Evolutionary conservation across 2,329 filamentous ascomycete species (phyloP), one percentile per base, ranked within the genome.

Genomic region (Pestalotiopsis sp.): DNA sequence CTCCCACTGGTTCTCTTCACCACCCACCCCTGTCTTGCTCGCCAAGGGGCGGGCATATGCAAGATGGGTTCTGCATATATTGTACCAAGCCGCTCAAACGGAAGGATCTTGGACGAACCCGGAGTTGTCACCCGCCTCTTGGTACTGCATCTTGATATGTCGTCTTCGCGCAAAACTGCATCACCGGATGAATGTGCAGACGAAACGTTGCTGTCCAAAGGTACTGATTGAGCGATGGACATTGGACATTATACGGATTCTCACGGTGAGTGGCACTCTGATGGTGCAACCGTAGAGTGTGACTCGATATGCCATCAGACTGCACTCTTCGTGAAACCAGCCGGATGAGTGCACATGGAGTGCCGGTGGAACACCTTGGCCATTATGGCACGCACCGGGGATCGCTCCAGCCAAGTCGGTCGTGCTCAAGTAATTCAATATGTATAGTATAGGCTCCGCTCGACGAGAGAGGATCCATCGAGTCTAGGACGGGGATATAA

Each of bases 41-140:
- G 57, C n/a, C 57, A 59, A 36, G 57, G 57, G 57, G 57, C 27
- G 27, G 23, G 57, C 45, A 52, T 52, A 52, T 45, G n/a, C 23
- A 27, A 23, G 23, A 59, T 59, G 25, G 23, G 25, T 27, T n/a
- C 57, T 59, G 57, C 57, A 59, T 52, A 52, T 52, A 52, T 52
- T 52, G 25, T 59, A 59, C 57, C 57, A 59, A 59, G 57, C 57
- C 57, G 57, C 57, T 59, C 57, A 59, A 59, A 59, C 57, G 57
- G 57, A 36, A 59, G 57, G 23, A 59, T 27, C 23, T 13, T 27
- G 12, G 9, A 59, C 5, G 14, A n/a, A 12, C 6, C 4, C 11
- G 23, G 11, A 36, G 14, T 59, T n/a, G 2, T 36, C 11, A 11
- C 23, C 57, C 13, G 23, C 23, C 31, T 36, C 57, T 27, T 59